Evolutionary conservation across 768 basidiomycete genomes (phyloP).

Genomic region (Suillus sp.): DNA sequence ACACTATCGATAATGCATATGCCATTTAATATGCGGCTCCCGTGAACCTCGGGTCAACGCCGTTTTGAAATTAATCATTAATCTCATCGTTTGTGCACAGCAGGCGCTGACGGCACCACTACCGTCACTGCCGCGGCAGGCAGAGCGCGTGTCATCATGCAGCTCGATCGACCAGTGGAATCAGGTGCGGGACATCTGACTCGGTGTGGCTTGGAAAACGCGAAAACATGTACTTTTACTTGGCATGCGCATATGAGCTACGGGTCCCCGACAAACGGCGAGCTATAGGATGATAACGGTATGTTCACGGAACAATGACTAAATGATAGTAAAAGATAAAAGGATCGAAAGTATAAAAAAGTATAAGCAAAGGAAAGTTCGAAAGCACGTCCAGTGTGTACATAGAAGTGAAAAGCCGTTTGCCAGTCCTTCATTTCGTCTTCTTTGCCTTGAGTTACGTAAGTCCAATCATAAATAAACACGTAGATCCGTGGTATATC

Average conservation of each 20-base stretch:
- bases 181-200: neutral
- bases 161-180: neutral
- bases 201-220: neutral
- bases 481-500: constrained; percentile 27
- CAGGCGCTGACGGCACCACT: too few species aligned
- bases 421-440: constrained; percentile 28
- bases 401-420: constrained; percentile 32
- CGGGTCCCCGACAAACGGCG: constrained; percentile 12
- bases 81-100: too few species aligned
- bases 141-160: neutral
- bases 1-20: neutral
- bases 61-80: neutral
- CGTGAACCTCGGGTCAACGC: neutral
- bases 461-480: constrained; percentile 28
- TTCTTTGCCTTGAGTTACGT: constrained; percentile 11
- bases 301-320: constrained; percentile 26
- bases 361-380: constrained; percentile 7
- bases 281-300: constrained; percentile 4
- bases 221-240: constrained; percentile 10
- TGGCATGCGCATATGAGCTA: constrained; percentile 20
- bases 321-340: constrained; percentile 27
- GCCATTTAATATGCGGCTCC: neutral
- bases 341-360: constrained; percentile 11
- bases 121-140: neutral
- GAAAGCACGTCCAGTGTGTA: constrained; percentile 21